Conservation (phyloP, 2,329 filamentous ascomycete species). For the Sclerotinia sclerotiorum region DNA sequence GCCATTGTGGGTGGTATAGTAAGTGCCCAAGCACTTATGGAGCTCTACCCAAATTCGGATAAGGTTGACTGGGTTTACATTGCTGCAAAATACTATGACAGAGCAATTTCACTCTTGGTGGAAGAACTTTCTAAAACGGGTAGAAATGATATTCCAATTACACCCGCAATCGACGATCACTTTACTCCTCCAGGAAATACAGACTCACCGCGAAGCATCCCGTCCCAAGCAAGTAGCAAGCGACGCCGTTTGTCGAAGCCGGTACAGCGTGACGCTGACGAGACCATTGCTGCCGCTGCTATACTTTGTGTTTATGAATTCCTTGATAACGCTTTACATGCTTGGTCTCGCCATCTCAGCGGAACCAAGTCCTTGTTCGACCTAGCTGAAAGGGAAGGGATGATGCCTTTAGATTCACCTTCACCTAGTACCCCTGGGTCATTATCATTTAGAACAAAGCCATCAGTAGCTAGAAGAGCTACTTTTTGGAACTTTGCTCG, state of each 20-base stretch:
- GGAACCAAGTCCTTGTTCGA: constrained; percentile 63
- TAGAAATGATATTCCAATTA: constrained; percentile 31
- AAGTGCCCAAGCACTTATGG: constrained; percentile 50
- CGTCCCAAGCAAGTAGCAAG: constrained; percentile 38
- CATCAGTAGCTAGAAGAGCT: constrained; percentile 56
- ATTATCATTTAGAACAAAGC: constrained; percentile 38
- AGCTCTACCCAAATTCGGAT: constrained; percentile 49
- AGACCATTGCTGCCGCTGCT: constrained; percentile 63
- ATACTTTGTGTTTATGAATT: constrained; percentile 69
- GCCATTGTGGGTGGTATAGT: constrained; percentile 50
- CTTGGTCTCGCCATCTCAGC: constrained; percentile 65
- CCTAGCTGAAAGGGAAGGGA: constrained; percentile 51
- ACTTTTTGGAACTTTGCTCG: constrained; percentile 68
- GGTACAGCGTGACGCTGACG: constrained; percentile 50
- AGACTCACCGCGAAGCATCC: constrained; percentile 32
- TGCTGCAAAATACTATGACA: constrained; percentile 60
- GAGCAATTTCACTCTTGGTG: constrained; percentile 52
- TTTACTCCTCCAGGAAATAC: constrained; percentile 33
- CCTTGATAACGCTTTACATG: constrained; percentile 61
- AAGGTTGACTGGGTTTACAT: constrained; percentile 59
- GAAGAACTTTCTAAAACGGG: constrained; percentile 40
- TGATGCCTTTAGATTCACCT: constrained; percentile 45
- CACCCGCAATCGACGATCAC: constrained; percentile 40
- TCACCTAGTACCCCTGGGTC: constrained; percentile 43
- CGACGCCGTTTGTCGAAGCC: constrained; percentile 47